A percentile compares a stretch with the other conserved stretches of the same genome.
These are phyloP conservation scores for Cubamyces sp. DNA, from an alignment of 768 basidiomycete genomes.

Conservation along the genomic window DNA sequence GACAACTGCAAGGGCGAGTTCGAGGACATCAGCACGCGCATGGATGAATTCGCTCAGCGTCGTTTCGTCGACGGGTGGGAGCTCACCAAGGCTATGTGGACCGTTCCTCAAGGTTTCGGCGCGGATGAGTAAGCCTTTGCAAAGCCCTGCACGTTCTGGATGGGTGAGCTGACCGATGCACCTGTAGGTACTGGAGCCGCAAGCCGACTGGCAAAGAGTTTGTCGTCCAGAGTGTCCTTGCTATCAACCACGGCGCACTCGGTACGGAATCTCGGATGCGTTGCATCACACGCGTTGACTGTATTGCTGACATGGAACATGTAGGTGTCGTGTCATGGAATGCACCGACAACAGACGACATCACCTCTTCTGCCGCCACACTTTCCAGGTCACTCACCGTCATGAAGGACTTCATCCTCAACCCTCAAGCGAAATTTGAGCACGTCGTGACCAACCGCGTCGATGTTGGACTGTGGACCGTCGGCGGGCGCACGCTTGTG, in stretches of 20 bases:
- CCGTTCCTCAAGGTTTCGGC: conserved; percentile 81
- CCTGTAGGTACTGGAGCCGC: conserved; percentile 59
- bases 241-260: conserved; percentile 70
- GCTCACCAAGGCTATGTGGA: conserved; percentile 72
- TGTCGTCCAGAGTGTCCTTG: conserved; percentile 64
- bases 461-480: conserved; percentile 41
- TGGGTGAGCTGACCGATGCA: neutral
- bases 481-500: conserved; percentile 37
- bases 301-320: neutral
- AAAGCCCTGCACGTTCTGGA: no score
- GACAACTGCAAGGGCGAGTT: conserved; percentile 71
- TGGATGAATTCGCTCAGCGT: conserved; percentile 66
- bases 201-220: conserved; percentile 72
- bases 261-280: conserved; percentile 40
- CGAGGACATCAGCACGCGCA: conserved; percentile 67
- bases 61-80: conserved; percentile 70
- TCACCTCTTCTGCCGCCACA: conserved; percentile 41
- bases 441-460: conserved; percentile 29
- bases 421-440: conserved; percentile 32
- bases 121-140: conserved; percentile 41
- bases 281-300: neutral
- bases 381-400: conserved; percentile 38
- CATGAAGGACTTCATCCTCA: conserved; percentile 38
- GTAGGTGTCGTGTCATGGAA: conserved; percentile 45
- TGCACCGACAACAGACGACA: conserved; percentile 44